Evolutionary conservation across 805 yeast genomes (phyloP).

Genomic region (Wickerhamiella slavikovae): DNA sequence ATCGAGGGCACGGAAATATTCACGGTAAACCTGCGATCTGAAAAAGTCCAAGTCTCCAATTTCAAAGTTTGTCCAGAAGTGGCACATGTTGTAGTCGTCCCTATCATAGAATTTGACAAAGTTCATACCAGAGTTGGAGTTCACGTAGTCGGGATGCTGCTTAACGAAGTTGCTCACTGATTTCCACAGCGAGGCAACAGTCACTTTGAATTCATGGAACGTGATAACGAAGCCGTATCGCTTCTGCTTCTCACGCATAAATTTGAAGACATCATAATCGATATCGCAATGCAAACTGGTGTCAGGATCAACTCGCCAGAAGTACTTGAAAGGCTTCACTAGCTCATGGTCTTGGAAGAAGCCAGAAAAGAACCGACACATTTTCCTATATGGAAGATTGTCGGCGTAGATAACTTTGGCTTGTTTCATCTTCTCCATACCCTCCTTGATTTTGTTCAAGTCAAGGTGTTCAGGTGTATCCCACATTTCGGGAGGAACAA

Average conservation of each 20-base stretch:
- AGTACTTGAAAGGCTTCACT: conserved; percentile 35
- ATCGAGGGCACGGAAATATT: too few species aligned
- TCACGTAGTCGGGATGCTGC: conserved; percentile 28
- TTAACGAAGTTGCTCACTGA: conserved; percentile 27
- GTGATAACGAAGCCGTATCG: conserved; percentile 46
- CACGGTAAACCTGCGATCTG: too few species aligned
- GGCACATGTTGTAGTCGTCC: conserved; percentile 75
- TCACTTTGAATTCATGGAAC: conserved; percentile 37
- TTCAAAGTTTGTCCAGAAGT: too few species aligned
- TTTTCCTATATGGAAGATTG: conserved; percentile 41
- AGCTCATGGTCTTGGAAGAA: conserved; percentile 42
- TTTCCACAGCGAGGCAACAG: conserved; percentile 43
- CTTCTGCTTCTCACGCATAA: conserved; percentile 32
- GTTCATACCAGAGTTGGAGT: conserved; percentile 26
- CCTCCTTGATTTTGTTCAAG: conserved; percentile 24
- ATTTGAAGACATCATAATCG: conserved; percentile 37
- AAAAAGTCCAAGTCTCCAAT: too few species aligned
- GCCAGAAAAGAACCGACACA: conserved; percentile 65
- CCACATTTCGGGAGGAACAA: conserved; percentile 45
- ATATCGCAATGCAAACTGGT: conserved; percentile 39
- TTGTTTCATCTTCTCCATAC: conserved; percentile 24
- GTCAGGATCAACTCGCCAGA: conserved; percentile 61
- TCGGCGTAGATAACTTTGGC: conserved; percentile 34
- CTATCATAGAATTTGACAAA: too few species aligned
- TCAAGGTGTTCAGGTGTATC: conserved; percentile 43